Base-by-base conservation (phyloP, 805 yeast genomes). In the Lachancea dasiensis region DNA sequence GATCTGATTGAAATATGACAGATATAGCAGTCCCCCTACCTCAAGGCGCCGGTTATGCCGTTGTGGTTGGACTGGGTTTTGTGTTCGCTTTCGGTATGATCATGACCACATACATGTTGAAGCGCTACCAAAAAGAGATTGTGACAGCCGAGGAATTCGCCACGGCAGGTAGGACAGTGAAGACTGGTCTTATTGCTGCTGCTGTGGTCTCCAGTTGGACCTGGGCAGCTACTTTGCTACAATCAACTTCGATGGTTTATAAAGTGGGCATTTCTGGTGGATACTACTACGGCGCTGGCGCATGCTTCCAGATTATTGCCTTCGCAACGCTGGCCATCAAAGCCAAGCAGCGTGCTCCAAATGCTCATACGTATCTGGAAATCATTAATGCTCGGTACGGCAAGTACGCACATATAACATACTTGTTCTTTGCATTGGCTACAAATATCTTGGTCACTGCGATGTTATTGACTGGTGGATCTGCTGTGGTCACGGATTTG, bases 201-300 rank as follows among this genome's bases (percentile, higher is more conserved):
- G 95, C 95, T 6, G 96, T 89, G 21, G 95, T 87, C 6, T 79
- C 90, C 9, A 79, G 90, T 6, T 89, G 97, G 97, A 86, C 96
- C 7, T 81, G 87, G 87, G 84, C 84, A n/a, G 85, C 86, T 3
- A 84, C 94, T 1, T 63, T 84, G 33, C 66, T 84, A 22, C 79
- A 78, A 26, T 77, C 86, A 2, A 76, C 94, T 1, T 75, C 95
- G 15, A 87, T 82, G 58, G 85, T 85, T 16, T 87, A 84, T 61
- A 65, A 65, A 29, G 69, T 77, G 41, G 97, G 97, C 52, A 74
- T 89, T 27, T 65, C 79, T 23, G 95, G 95, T 33, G 81, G 90
- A 10, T 79, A 72, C 54, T 82, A 77, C 64, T 89, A 89, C 58
- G 95, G 95, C 6, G 75, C 92, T 3, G 97, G 97, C 55, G 96